Evolutionary conservation across 768 basidiomycete species (phyloP), one percentile per base, ranked within the genome.

Genomic region (Macrocybe gigantea): DNA sequence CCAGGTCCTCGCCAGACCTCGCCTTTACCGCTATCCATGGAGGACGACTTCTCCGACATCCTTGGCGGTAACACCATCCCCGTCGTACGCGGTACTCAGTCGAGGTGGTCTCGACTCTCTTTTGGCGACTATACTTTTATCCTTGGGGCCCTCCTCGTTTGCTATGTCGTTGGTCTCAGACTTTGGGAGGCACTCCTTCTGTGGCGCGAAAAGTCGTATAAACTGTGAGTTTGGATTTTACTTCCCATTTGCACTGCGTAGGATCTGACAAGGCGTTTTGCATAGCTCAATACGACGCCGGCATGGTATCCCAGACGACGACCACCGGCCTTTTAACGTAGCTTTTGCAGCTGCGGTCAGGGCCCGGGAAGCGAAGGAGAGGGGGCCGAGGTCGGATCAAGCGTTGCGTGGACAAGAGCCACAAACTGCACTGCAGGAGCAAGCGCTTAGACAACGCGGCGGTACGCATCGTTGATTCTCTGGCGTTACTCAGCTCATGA

Each of bases 261-360:
- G 53, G 22, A 54, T 50, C 56, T 61, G 33, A 62, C 50, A 43
- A 22, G 46, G 42, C 33, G 33, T 38, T 47, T 49, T 51, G 34
- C 53, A 89, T 86, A 56, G 73, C 22, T 22, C 81, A 53, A 81
- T 82, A 73, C 80, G 89, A 51, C 72, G 89, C 54, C 73, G 78
- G 66, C 80, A 89, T 59, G 90, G 89, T 40, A 92, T 92, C 50
- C 90, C 89, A 12, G 89, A 92, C 70, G 74, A 72, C 49, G 89
- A 92, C 70, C 74, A 80, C 53, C 75, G 89, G 32, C 87, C 89
- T 9, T 92, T 92, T 73, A 86, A 85, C 62, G 85, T 91, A 53
- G 90, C 89, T n/a, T 88, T 87, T 64, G 78, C 87, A 54, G 86
- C 85, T 49, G 83, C 80, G 35, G 66, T 74, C 51, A 73, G 73